Evolutionary conservation across 306 rosid genomes (phyloP), one percentile per base, ranked within the genome.

Genomic region (Pyrus bretschneideri): DNA sequence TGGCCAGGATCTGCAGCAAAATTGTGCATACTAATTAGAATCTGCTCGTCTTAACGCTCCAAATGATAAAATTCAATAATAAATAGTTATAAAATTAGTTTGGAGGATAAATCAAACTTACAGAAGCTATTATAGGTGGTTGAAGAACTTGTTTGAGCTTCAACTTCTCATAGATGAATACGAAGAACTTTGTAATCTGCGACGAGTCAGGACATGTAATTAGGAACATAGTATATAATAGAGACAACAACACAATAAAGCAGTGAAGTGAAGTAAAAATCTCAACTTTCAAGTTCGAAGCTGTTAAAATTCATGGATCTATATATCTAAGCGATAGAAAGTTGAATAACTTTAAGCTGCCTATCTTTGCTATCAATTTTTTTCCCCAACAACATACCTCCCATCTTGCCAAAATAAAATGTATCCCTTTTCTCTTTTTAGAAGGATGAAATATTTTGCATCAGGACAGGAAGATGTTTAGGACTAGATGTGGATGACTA

Each of bases 51-150:
- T 3, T 74, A 18, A 27, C 5, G 11, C 23, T 61, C 54, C 31
- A 62, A 55, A 5, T 7, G 18, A 40, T 40, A 17, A n/a, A 33
- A 44, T 22, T 49, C 14, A 35, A 9, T 18, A 4, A 67, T 5
- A 46, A 45, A 38, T 68, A 67, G 71, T 7, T n/a, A 38, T 8
- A 27, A 19, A 68, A 58, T 44, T 64, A 74, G 70, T 70, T 67
- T 44, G 21, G 58, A 18, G 61, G 74, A 19, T 74, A 62, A 67
- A 22, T 65, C 21, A 82, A 70, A 77, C 98, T 92, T 86, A 96
- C 99, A 8, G 99, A 96, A 85, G 99, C 98, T 73, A 96, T 85
- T 30, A 96, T 96, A 81, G 99, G 96, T 57, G 99, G 99, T 69
- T 96, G 98, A 75, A 91, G 86, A 80, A 96, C 85, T 87, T 91